Evolutionary conservation across 495 filamentous ascomycete genomes (phyloP), one percentile per base, ranked within the genome.

Genomic region (Umbilicaria muhlenbergii): DNA sequence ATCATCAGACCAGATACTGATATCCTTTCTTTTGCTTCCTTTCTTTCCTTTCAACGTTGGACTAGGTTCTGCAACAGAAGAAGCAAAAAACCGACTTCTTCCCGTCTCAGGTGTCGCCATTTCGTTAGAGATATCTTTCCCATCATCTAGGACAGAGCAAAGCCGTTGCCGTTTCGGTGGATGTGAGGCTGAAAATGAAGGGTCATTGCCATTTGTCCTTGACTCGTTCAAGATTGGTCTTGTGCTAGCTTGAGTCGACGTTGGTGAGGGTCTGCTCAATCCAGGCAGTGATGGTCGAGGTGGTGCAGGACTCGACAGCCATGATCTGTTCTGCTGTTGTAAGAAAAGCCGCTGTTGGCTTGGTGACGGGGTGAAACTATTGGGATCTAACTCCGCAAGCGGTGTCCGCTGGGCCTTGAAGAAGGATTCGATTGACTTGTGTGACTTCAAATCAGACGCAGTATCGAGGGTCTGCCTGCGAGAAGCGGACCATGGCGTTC

Each of bases 351-450:
- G 61, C 54, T 75, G 75, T 54, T 86, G 81, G 50, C 67, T 78
- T 17, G 77, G 75, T 1, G 80, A 81, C 17, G 76, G 78, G 3
- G 73, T 74, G 54, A 95, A 84, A 47, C 71, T 80, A 57, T 95
- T 95, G 10, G 80, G 77, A 51, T 93, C 84, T 57, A 95, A 73
- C 63, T 92, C 86, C 11, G 77, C 84, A 37, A 95, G 70, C 8
- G 87, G 86, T 24, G 73, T 78, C 3, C 88, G 77, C 44, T 73
- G 75, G 16, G 78, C 68, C 47, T 78, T 83, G 59, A 93, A 91
- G 59, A 86, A 92, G 8, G 72, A 68, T 44, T 79, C 75, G 48
- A 92, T 88, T 0, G 83, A 70, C 50, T 73, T 74, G 34, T 67
- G 64, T 24, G 69, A 59, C 58, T 82, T 92, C 64, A 68, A 60